phyloP scores from a whole-genome alignment of 495 filamentous ascomycete species.

The Ramalina intermedia region DNA sequence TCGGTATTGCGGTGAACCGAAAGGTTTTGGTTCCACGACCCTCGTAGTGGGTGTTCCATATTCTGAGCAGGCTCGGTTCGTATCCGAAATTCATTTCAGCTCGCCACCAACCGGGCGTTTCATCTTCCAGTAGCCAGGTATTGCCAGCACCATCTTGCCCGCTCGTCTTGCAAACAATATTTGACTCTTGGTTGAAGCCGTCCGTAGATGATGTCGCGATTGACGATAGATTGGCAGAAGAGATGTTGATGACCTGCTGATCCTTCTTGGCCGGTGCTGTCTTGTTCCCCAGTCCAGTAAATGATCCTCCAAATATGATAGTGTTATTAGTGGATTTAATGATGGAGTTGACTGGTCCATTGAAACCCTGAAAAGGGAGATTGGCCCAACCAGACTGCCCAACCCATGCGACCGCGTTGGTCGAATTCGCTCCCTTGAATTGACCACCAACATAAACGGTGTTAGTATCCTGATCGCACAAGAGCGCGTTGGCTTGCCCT shows the following conservation, averaged over 20 bases:
- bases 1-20: slow-evolving; percentile 65
- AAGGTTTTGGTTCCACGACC: slow-evolving; percentile 79
- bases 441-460: slow-evolving; percentile 84
- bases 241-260: slow-evolving; percentile 71
- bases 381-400: slow-evolving; percentile 62
- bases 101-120: slow-evolving; percentile 67
- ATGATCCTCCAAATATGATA: slow-evolving; percentile 85
- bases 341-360: slow-evolving; percentile 83
- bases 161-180: slow-evolving; percentile 69
- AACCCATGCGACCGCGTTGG: slow-evolving; percentile 80
- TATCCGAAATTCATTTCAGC: slow-evolving; percentile 73
- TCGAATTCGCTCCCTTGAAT: slow-evolving; percentile 63
- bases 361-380: slow-evolving; percentile 84
- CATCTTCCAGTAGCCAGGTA: slow-evolving; percentile 76
- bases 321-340: slow-evolving; percentile 62
- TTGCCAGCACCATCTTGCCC: slow-evolving; percentile 48
- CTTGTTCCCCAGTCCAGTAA: slow-evolving; percentile 74
- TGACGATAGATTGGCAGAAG: slow-evolving; percentile 56
- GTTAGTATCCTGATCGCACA: slow-evolving; percentile 71
- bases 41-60: slow-evolving; percentile 80
- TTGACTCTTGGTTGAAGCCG: slow-evolving; percentile 65
- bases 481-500: slow-evolving; percentile 63
- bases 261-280: slow-evolving; percentile 41
- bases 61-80: slow-evolving; percentile 65
- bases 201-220: slow-evolving; percentile 40